Base-by-base conservation (phyloP, 176 grass and related monocot species). In the Dendrocalamus sinicus region DNA sequence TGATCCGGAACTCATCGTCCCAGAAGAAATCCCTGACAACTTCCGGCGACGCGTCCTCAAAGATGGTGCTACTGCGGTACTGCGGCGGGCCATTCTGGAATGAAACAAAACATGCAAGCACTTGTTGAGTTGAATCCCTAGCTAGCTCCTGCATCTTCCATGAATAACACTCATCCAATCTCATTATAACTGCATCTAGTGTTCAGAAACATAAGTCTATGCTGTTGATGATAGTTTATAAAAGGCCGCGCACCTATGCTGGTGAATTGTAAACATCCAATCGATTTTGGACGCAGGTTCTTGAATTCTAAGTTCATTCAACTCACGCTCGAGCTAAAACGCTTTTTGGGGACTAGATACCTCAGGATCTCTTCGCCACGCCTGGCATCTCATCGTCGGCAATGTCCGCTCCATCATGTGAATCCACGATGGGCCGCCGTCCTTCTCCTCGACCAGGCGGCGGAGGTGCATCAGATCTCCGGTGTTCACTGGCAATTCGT, bases 11-110 rank as follows among this genome's bases (percentile, higher is more conserved):
- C 26, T 99, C 94, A 16, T 99, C 97, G 4, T 99, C 97, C 97
- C 97, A 94, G 83, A 99, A 99, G 90, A 99, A 96, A 82, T 96
- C 97, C 79, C 90, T 87, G 3, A 99, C 88, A 12, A 90, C 82
- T 52, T 96, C 97, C 16, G 97, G 88, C 0, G 86, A 90, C 0
- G 94, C 78, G 66, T 99, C 94, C 70, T 99, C 97, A 23, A 96
- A 96, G 65, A 99, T 73, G 2, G 94, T 91, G 71, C 97, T 99
- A 67, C 89, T 99, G 46, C 94, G 86, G 64, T 90, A 99, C 51
- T 99, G 97, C 4, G 91, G 88, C 0, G 92, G 93, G 46, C 94
- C 92, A 12, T 78, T 86, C 97, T 99, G 88, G 12, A 84, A 85
- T 1, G 46, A 32, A 88, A 84, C 9, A 70, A 35, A 30, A 30